Evolutionary conservation across 1,284 basidiomycete species (phyloP), one percentile per base, ranked within the genome.

Genomic region (Phellinidium pouzarii): DNA sequence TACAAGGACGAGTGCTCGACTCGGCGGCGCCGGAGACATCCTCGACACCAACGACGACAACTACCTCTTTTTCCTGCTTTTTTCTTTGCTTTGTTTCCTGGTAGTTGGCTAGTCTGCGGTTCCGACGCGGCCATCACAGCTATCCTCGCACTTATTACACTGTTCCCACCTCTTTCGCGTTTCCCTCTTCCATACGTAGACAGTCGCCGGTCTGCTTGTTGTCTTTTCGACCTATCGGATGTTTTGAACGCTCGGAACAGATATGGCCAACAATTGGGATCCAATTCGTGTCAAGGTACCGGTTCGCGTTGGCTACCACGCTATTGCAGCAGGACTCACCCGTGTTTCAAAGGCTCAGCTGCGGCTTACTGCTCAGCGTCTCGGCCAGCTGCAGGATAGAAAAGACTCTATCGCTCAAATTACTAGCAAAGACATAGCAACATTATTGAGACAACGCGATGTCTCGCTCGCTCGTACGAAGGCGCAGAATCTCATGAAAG

Each of bases 341-440:
- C 42, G 27, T 41, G 14, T 12, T 38, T 25, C 56, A 44, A 56
- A 88, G 86, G 68, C 73, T 19, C 79, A 84, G 57, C 70, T 89
- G 41, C 76, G 81, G 54, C 70, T 78, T 26, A 76, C 85, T 5
- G 77, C 78, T 42, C 80, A 84, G 59, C 73, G 75, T 44, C 71
- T 89, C 43, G 82, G 80, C 19, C 84, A 87, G 60, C 64, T 86
- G 19, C 82, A 85, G 60, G 78, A 82, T 59, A 79, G 76, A 62
- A 77, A 80, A 58, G 83, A 87, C 58, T 78, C 82, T 1, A 73
- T 80, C 61, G 75, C 74, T 2, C 74, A 73, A 41, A 77, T 84
- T 40, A 78, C 75, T 12, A 74, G 82, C 57, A 73, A 72, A 57
- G 84, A 87, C 62, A 81, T 89, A 51, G 79, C 83, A 9, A 81